Evolutionary conservation across 371 early-diverging fungal genomes (phyloP).

Genomic region (Cladochytrium tenue): DNA sequence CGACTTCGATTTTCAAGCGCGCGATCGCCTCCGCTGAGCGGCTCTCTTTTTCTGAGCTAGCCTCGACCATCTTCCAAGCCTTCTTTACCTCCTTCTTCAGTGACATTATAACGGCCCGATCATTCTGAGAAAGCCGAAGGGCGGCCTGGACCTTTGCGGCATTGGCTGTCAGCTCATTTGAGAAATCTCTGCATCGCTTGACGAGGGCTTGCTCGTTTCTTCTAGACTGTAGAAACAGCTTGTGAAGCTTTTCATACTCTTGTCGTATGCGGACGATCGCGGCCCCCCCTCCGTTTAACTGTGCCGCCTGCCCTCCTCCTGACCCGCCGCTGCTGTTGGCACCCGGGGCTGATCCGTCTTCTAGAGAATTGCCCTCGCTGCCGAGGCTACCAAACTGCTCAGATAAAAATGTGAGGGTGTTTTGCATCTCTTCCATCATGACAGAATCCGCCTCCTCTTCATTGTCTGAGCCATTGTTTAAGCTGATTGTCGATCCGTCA

Average conservation of each 20-base stretch:
- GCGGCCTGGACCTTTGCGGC: conserved; percentile 47
- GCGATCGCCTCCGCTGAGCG: conserved; percentile 37
- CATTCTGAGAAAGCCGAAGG: conserved; percentile 45
- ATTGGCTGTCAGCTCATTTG: conserved; percentile 36
- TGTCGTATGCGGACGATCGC: conserved; percentile 18
- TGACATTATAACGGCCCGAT: conserved; percentile 37
- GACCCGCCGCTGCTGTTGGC: not conserved
- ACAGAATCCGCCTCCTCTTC: not conserved
- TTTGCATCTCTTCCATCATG: not conserved
- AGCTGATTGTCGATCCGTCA: not conserved
- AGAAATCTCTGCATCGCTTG: conserved; percentile 36
- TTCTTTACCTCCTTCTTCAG: conserved; percentile 53
- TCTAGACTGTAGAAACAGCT: conserved; percentile 39
- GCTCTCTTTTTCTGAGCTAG: conserved; percentile 35
- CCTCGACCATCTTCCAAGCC: conserved; percentile 56
- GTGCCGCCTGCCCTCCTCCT: not conserved
- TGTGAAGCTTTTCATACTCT: conserved; percentile 47
- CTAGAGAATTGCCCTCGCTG: not conserved
- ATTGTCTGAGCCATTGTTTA: not conserved
- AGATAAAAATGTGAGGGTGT: not conserved
- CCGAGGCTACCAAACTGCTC: not conserved
- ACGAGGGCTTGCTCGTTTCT: conserved; percentile 41
- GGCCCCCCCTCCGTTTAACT: not conserved
- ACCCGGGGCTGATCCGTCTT: not conserved
- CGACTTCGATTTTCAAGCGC: conserved; percentile 36